A percentile compares a stretch with the other conserved stretches of the same genome.
phyloP scores from a whole-genome alignment of 2,329 filamentous ascomycete species.

The Alternaria sp. region DNA sequence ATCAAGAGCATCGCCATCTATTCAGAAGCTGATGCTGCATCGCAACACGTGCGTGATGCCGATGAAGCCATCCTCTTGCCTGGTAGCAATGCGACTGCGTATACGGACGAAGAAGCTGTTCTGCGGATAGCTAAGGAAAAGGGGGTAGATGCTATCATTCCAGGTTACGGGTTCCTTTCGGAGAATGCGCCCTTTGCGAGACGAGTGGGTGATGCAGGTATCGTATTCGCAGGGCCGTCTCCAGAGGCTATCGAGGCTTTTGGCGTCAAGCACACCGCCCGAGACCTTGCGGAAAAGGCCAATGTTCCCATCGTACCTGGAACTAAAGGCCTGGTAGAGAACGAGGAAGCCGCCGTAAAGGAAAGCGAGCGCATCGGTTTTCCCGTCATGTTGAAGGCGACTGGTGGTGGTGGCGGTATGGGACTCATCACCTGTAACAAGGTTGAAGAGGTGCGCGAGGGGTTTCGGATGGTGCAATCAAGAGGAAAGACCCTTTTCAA shows the following conservation, averaged over 20 bases:
- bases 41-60: conserved; percentile 62
- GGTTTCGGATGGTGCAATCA: conserved; percentile 58
- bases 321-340: conserved; percentile 59
- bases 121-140: conserved; percentile 61
- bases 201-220: conserved; percentile 60
- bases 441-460: conserved; percentile 48
- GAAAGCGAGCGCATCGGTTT: conserved; percentile 61
- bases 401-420: conserved; percentile 66
- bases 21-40: conserved; percentile 63
- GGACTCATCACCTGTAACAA: conserved; percentile 54
- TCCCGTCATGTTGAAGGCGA: conserved; percentile 67
- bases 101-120: conserved; percentile 59
- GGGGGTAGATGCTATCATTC: conserved; percentile 66
- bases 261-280: conserved; percentile 66
- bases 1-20: conserved; percentile 66
- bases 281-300: conserved; percentile 61
- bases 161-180: conserved; percentile 72
- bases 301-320: conserved; percentile 65
- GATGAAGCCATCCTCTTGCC: conserved; percentile 62
- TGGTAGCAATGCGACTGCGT: conserved; percentile 59
- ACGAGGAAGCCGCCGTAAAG: conserved; percentile 12
- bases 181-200: conserved; percentile 70
- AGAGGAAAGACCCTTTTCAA: conserved; percentile 53
- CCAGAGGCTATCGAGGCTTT: conserved; percentile 63
- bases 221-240: conserved; percentile 68